Evolutionary conservation across 108 stramenopile genomes (phyloP), one percentile per base, ranked within the genome.

Genomic region (Stephanodiscus triporus): DNA sequence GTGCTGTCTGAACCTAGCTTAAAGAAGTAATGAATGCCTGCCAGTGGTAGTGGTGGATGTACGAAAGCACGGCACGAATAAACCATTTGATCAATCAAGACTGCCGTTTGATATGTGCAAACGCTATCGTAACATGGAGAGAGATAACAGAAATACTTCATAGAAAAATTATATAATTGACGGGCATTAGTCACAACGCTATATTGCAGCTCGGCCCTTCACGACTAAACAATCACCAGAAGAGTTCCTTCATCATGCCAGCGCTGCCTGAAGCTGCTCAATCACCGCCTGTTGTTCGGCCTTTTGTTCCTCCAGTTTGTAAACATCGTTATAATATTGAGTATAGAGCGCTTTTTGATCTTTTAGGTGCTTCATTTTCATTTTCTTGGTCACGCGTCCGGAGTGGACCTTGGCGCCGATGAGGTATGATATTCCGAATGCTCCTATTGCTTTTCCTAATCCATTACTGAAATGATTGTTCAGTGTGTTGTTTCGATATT

Each of bases 291-390:
- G 80, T 24, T 81, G 77, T 57, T 94, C 87, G 6, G 87, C 88
- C 77, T 94, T 93, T 73, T 95, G 89, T 51, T 92, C 86, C 74
- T 96, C 88, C 55, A 93, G 73, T 58, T 86, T 85, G 80, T 93
- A 93, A 17, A 96, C 92, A 75, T 96, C 95, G 48, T 92, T 92
- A 80, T 96, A 96, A 55, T 96, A 96, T 86, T 93, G 92, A 40
- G 91, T 91, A 77, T 96, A 96, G 10, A 93, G 79, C 6, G 88
- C 82, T 80, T 96, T 96, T 72, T 93, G 92, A 68, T 96, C 95
- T 75, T 92, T 82, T 68, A 88, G 79, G 81, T 92, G 91, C 54
- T 87, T 86, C 49, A 78, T 77, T 70, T 92, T 92, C 57, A 96
- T 78, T 68, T 93, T 91, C 71, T 91, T 93, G 27, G 82, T 61